A percentile compares a stretch with the other conserved stretches of the same genome.
phyloP scores from a whole-genome alignment of 352 stramenopile species.

The Globisporangium perplexum region DNA sequence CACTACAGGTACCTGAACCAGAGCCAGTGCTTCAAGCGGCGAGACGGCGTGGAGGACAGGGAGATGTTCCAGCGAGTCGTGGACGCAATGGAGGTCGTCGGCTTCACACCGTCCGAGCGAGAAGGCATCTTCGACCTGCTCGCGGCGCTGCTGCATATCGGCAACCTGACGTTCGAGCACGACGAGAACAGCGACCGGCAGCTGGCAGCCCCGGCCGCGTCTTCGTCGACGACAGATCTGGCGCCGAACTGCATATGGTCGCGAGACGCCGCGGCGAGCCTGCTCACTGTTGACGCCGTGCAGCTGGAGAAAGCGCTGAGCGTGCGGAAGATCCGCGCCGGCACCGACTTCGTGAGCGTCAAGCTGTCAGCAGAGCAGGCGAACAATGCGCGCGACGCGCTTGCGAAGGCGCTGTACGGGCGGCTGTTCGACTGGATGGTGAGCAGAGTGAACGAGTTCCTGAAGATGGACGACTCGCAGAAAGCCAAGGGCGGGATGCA shows the following conservation, averaged over 20 bases:
- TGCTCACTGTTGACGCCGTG: slow-evolving; percentile 67
- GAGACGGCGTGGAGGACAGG: slow-evolving; percentile 66
- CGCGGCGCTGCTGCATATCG: slow-evolving; percentile 85
- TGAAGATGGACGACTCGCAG: slow-evolving; percentile 75
- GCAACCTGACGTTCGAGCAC: slow-evolving; percentile 84
- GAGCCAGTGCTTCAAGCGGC: slow-evolving; percentile 77
- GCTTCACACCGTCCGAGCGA: slow-evolving; percentile 71
- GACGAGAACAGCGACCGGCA: slow-evolving; percentile 57
- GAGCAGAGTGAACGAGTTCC: slow-evolving; percentile 76
- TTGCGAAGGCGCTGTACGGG: slow-evolving; percentile 86
- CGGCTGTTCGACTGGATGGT: slow-evolving; percentile 91
- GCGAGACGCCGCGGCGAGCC: slow-evolving; percentile 51
- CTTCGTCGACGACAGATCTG: slow-evolving; percentile 36
- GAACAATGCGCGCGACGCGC: slow-evolving; percentile 74
- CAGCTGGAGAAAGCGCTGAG: slow-evolving; percentile 73
- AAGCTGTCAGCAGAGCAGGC: slow-evolving; percentile 78
- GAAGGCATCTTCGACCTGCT: slow-evolving; percentile 77
- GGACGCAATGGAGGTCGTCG: slow-evolving; percentile 79
- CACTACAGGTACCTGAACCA: slow-evolving; percentile 85
- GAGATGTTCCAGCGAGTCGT: slow-evolving; percentile 78
- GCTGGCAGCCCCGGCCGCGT: slow-evolving; percentile 18
- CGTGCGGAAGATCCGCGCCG: slow-evolving; percentile 74
- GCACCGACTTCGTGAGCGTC: slow-evolving; percentile 82
- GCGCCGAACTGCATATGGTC: slow-evolving; percentile 62
- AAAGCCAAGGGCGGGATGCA: slow-evolving; percentile 48